Evolutionary conservation across 2,329 filamentous ascomycete species (phyloP), one percentile per base, ranked within the genome.

Genomic region (Furcasterigmium sp.): DNA sequence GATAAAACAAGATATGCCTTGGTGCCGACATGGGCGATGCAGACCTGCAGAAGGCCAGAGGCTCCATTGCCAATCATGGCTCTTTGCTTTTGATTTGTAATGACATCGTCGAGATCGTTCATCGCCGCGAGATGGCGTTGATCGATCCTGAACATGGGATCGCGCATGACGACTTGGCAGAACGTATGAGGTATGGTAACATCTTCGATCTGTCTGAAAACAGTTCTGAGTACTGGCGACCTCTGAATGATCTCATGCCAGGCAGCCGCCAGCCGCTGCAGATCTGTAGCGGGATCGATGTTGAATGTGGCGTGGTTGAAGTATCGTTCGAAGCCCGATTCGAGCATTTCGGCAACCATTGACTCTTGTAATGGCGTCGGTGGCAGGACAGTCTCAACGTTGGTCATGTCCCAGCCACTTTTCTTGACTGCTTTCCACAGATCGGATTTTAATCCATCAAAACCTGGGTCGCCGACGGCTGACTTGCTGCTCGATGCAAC

Each of bases 291-390:
- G 0, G 67, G 49, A 0, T 64, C 56, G 2, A 96, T 51, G 49
- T 81, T 74, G 18, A 94, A 67, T 3, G 91, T 64, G 53, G 95
- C 87, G 45, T 93, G 83, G 49, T 94, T 95, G 68, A 89, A 94
- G 58, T 97, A 97, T 49, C 82, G 76, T 10, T 72, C 67, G 52
- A 85, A 91, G 3, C 78, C 71, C 0, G 89, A 93, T 14, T 79
- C 72, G 0, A 89, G 51, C 86, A 95, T 95, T 47, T 88, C 85
- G 1, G 83, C 82, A 3, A 94, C 67, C 81, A 96, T 89, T 2
- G 84, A 83, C 59, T 96, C 89, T 63, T 97, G 91, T 5, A 95
- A 71, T 7, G 90, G 83, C 0, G 91, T 95, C 1, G 84, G 76
- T 0, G 90, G 90, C 3, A 93, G 63, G 3, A 91, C 63, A 4